phyloP scores from a whole-genome alignment of 768 basidiomycete genomes.

The Tephrocybe sp. region DNA sequence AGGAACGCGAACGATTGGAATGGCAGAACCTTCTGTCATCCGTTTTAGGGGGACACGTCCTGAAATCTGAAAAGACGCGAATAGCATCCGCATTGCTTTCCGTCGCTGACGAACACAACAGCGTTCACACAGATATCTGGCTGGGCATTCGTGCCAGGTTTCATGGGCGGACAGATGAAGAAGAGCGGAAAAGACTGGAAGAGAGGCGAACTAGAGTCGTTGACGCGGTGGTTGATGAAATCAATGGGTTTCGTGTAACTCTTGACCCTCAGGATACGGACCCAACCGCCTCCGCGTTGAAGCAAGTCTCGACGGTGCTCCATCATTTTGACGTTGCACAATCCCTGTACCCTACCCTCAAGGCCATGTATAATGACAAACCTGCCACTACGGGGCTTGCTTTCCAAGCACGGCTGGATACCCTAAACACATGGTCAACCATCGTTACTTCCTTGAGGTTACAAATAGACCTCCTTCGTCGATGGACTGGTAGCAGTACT shows the following conservation, averaged over 20 bases:
- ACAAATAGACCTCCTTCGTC: constrained; percentile 76
- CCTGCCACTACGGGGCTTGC: constrained; percentile 58
- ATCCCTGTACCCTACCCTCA: constrained; percentile 82
- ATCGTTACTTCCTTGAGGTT: constrained; percentile 81
- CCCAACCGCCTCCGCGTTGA: constrained; percentile 45
- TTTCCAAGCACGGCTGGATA: constrained; percentile 84
- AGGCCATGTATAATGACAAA: constrained; percentile 78
- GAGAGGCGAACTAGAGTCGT: constrained; percentile 80
- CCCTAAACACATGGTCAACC: constrained; percentile 91
- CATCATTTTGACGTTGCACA: constrained; percentile 78
- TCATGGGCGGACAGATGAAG: constrained; percentile 73
- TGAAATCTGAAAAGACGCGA: constrained; percentile 92
- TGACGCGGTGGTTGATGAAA: constrained; percentile 81
- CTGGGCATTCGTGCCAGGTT: constrained; percentile 86
- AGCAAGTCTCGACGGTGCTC: constrained; percentile 64
- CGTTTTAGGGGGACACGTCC: constrained; percentile 90
- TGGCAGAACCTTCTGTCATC: constrained; percentile 97
- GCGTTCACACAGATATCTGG: constrained; percentile 75
- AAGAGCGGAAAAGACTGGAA: constrained; percentile 79
- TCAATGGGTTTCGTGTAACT: constrained; percentile 69
- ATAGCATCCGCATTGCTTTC: constrained; percentile 79
- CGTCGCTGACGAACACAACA: constrained; percentile 65
- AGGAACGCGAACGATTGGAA: constrained; percentile 82
- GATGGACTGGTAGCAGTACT: constrained; percentile 93
- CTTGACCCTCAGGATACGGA: constrained; percentile 29